These are phyloP conservation scores for Acmispon strigosus DNA, from an alignment of 306 rosid species.

Conservation along the genomic window DNA sequence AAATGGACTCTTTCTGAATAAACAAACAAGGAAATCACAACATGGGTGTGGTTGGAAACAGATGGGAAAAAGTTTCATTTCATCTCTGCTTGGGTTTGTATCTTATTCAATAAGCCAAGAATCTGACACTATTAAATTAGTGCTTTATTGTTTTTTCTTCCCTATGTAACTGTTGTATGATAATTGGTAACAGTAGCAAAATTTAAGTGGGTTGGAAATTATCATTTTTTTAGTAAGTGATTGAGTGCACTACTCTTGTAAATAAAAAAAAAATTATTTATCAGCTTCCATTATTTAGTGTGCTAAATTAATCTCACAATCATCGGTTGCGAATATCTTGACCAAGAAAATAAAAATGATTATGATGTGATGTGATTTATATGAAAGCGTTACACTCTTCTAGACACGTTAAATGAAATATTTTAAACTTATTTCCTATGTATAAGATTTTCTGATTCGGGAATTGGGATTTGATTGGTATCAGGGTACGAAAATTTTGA, in stretches of 20 bases:
- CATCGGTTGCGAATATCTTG: no score
- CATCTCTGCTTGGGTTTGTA: constrained; percentile 29
- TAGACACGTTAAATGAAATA: background rate
- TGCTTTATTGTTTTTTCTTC: constrained; percentile 12
- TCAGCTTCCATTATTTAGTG: no score
- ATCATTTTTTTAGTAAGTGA: no score
- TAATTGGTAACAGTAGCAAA: constrained; percentile 5
- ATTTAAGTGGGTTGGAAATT: no score
- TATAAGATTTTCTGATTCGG: background rate
- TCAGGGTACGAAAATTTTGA: no score
- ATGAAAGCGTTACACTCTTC: background rate
- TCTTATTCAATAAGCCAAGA: constrained; percentile 33
- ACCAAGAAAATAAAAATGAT: no score
- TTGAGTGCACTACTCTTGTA: no score
- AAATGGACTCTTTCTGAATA: constrained; percentile 26
- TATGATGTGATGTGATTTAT: no score
- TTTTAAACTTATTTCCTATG: background rate
- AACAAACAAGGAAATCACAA: constrained; percentile 33
- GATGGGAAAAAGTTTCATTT: constrained; percentile 44
- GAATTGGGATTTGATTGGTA: background rate
- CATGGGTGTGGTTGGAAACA: constrained; percentile 57
- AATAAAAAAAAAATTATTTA: no score
- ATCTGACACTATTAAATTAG: constrained; percentile 39
- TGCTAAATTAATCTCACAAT: no score
- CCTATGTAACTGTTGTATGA: constrained; percentile 13